These are phyloP conservation scores for Nothophoma quercina DNA, from an alignment of 2,329 filamentous ascomycete genomes.

Conservation along the genomic window DNA sequence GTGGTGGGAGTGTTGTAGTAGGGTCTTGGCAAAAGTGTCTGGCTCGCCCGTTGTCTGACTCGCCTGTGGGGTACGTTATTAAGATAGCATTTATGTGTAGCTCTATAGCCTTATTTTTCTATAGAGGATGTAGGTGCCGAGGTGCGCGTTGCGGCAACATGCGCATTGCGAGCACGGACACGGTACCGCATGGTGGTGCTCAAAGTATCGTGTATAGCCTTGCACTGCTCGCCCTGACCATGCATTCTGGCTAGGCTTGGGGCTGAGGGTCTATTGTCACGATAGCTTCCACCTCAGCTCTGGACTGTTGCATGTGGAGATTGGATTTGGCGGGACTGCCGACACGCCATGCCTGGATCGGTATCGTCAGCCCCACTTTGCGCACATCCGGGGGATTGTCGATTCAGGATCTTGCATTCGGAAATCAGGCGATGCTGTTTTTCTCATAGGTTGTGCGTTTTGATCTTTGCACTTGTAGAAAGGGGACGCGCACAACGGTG, in stretches of 20 bases:
- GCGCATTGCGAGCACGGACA: too few species aligned
- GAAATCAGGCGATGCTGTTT: background rate
- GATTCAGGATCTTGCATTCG: slow-evolving; percentile 11
- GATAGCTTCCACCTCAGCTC: slow-evolving; percentile 16
- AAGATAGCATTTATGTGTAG: too few species aligned
- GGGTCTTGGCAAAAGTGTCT: too few species aligned
- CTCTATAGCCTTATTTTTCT: too few species aligned
- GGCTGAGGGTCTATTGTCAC: slow-evolving; percentile 6
- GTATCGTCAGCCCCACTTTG: slow-evolving; percentile 8
- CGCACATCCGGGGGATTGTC: slow-evolving; percentile 10
- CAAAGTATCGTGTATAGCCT: background rate
- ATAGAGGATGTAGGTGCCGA: too few species aligned
- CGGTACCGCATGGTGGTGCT: too few species aligned
- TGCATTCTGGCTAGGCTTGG: slow-evolving; percentile 7
- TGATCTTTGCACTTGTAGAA: background rate
- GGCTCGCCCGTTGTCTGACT: too few species aligned
- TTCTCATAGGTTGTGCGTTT: background rate
- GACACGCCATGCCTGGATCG: slow-evolving; percentile 1
- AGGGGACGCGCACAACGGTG: background rate
- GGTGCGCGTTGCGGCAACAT: too few species aligned
- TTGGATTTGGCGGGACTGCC: slow-evolving; percentile 13
- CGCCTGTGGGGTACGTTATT: too few species aligned
- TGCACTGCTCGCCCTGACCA: background rate
- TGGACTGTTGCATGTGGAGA: slow-evolving; percentile 14
- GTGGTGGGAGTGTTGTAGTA: too few species aligned